Evolutionary conservation across 2,329 filamentous ascomycete genomes (phyloP), one percentile per base, ranked within the genome.

Genomic region (Botrytis deweyae): DNA sequence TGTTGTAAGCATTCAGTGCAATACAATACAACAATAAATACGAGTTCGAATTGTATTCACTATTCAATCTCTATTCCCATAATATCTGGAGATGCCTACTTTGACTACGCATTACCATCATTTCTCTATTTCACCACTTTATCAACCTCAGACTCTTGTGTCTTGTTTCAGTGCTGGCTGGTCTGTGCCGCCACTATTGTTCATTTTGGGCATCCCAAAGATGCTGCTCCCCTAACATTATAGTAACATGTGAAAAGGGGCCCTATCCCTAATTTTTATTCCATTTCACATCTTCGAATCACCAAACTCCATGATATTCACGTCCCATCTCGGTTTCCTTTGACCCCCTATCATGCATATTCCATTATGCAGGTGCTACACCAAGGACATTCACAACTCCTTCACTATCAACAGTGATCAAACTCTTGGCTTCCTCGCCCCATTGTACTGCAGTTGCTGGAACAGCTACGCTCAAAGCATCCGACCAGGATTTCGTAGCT

Each of bases 401-500:
- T 68, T 95, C 91, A 25, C 84, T 86, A 79, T 92, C 93, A 76
- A 97, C 86, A 29, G 91, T 88, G 70, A 97, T 85, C 78, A 98
- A 85, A 78, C 89, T 91, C 82, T 90, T 90, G 18, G 92, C 95
- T 68, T 89, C 87, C 38, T 87, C 84, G 12, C 93, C 94, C 95
- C 95, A 99, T 75, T 88, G 87, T 66, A 97, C 87, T 33, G 91
- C 90, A 44, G 91, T 88, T 0, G 92, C 91, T 25, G 92, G 88
- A 38, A 94, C 88, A 4, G 92, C 93, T 81, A 89, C 93, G 79
- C 92, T 88, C 77, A 98, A 86, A 16, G 93, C 91, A 85, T 98
- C 94, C 63, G 90, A 92, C 96, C 96, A 99, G 74, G 88, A 87
- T 88, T 97, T 99, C 75, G 89, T 88, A 70, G 90, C 86, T 87